Base-by-base conservation (phyloP, 176 grass and related monocot genomes). In the Carex parvula region DNA sequence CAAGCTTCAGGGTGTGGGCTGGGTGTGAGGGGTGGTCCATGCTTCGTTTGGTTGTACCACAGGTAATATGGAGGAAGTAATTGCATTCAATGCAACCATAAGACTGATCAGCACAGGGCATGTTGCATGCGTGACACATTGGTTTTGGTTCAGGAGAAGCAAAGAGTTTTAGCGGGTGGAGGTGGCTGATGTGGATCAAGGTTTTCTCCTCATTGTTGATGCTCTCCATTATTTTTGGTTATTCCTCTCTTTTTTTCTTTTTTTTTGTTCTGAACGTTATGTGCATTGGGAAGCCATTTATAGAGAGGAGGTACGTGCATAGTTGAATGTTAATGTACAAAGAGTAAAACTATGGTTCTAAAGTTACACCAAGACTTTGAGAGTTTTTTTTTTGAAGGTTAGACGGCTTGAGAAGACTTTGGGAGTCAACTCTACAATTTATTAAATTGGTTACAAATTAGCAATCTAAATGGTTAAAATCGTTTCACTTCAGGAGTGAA, bases 101-200 rank as follows among this genome's bases (percentile, higher is more conserved):
- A 0, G 75, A 59, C 8, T 79, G 37, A 6, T 50, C 10, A 0
- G 54, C 4, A 15, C 79, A 82, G 1, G 30, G 18, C 39, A 62
- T 41, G 3, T 82, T 60, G 33, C 79, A 65, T 14, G 79, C 79
- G 12, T 65, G 33, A 60, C 79, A 82, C 52, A 64, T 64, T 11
- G 60, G 79, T 63, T 42, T 65, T 0, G 58, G 58, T 29, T 82
- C 60, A 1, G 54, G 79, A 3, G 77, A 59, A 13, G 7, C 2
- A 6, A 41, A 1, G 37, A 82, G 57, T 63, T 50, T 44, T 65
- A 65, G 61, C 12, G 10, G 37, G 32, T 82, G 79, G 18, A 82
- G 79, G 13, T 63, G 79, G 37, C 79, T 82, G n/a, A 82, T 82
- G 59, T 82, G 79, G 60, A 82, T 82, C 39, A 82, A 15, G 6